A percentile compares a stretch with the other conserved stretches of the same genome.
phyloP scores from a whole-genome alignment of 176 grass and related monocot genomes.

The Tillandsia fasciculata region DNA sequence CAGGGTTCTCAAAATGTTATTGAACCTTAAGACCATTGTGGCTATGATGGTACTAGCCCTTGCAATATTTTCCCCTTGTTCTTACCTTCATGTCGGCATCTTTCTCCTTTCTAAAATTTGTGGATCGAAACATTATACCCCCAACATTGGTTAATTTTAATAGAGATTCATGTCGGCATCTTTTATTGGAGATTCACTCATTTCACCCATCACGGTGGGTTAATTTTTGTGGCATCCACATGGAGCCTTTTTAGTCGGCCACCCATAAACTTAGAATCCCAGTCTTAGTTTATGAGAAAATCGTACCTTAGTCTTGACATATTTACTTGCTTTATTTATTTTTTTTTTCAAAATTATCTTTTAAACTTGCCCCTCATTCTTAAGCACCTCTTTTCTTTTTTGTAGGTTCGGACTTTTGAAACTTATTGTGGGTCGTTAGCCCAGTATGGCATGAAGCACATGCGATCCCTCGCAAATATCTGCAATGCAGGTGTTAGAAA shows the following conservation, averaged over 20 bases:
- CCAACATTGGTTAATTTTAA: too few species aligned
- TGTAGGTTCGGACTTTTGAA: constrained; percentile 76
- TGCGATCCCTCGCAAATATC: constrained; percentile 83
- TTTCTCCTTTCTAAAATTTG: too few species aligned
- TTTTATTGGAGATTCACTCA: background rate
- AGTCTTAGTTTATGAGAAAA: background rate
- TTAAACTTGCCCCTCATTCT: background rate
- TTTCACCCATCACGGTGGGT: background rate
- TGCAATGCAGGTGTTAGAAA: constrained; percentile 58
- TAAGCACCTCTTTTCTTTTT: constrained; percentile 8
- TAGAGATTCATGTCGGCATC: background rate
- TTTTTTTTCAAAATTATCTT: background rate
- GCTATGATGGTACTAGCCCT: too few species aligned
- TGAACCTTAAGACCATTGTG: too few species aligned
- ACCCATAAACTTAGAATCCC: background rate
- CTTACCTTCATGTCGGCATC: too few species aligned
- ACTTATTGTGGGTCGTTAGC: constrained; percentile 63
- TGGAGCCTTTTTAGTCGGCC: too few species aligned
- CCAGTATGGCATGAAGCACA: constrained; percentile 97
- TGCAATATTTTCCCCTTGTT: too few species aligned
- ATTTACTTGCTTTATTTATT: background rate
- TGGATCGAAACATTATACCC: too few species aligned
- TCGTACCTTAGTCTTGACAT: background rate
- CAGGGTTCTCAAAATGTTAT: too few species aligned
- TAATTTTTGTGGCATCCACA: background rate